Base-by-base conservation (phyloP, 768 basidiomycete genomes). In the Pleurotus platypus region DNA sequence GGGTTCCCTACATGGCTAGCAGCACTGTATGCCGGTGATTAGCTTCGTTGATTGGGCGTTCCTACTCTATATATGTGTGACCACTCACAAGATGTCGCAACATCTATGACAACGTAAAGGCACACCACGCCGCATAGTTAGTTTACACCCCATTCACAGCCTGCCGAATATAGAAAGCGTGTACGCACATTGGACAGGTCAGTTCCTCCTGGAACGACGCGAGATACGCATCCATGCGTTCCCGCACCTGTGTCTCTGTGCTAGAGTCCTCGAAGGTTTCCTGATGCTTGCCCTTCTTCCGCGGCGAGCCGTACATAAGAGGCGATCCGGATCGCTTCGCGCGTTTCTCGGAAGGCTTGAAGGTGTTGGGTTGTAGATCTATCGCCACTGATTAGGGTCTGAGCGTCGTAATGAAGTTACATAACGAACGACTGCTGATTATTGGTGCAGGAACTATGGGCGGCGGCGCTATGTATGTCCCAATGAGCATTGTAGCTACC, bases 141-240 rank as follows among this genome's bases (percentile, higher is more conserved):
- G 30, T 35, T 35, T 35, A 35, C 30, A 11, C 30, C 30, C 30
- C 30, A 9, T 35, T 35, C 30, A 35, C 30, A 35, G 30, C 30
- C 30, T 35, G 11, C 30, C 3, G 8, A 11, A 35, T 11, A 35
- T 35, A 35, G 30, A 35, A 35, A 35, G 30, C 11, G 30, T 35
- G 54, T 20, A 77, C 87, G 47, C 67, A 90, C 89, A 91, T 87
- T 1, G 89, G 81, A 67, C 89, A 91, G 13, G 73, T 81, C 48
- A 90, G 68, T 62, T 89, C 87, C 45, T 82, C 78, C 65, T 86
- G 87, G 48, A 84, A 80, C n/a, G 61, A 72, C 2, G 73, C 72
- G 42, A 89, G 65, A 15, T 54, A 54, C 4, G 75, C 57, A 38
- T 61, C 62, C 18, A 69, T 38, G 12, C 57, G 60, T 26, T 62